Evolutionary conservation across 31 red algal genomes (phyloP), one percentile per base, ranked within the genome.

Genomic region (Bonnemaisonia californica): DNA sequence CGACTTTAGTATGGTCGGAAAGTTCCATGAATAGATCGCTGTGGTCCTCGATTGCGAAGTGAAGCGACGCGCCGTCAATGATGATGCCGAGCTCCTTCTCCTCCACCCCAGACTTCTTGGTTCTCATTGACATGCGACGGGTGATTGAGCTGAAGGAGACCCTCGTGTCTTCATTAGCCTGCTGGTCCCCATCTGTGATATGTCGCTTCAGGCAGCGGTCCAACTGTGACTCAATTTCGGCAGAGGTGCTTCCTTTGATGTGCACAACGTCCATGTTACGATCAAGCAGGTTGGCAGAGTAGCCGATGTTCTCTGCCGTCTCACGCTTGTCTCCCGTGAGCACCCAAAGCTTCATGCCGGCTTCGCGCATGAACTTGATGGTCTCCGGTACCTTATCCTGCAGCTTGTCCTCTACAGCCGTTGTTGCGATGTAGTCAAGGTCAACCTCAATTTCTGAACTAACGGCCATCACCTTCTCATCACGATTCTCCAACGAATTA

Each of bases 271-370:
- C 79, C 84, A 93, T 87, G 32, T 84, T 42, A 21, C 70, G 75
- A 69, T 93, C 91, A 3, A 93, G 71, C 37, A 93, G 55, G 65
- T 85, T 85, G 12, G 82, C 76, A 21, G 83, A 87, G 34, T 85
- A 87, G 0, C 90, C 91, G 65, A 93, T 93, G 57, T 93, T 93
- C 32, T 85, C 81, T 3, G 91, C 91, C 2, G 91, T 93, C 72
- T 93, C 91, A 71, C 93, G 80, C 88, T 91, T 91, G 72, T 96
- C 93, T 35, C 93, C 93, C n/a, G 93, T 96, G 2, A 96, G 83
- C 75, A 96, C 89, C 93, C 93, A 96, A 11, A 96, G 59, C 31
- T 72, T 71, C 37, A 96, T 74, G 8, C 93, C 87, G 24, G 93
- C 93, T 41, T 91, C 79, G 12, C 89, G 81, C 64, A 96, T 81